Evolutionary conservation across 805 yeast species (phyloP).

Genomic region (Kluyveromyces starmeri): DNA sequence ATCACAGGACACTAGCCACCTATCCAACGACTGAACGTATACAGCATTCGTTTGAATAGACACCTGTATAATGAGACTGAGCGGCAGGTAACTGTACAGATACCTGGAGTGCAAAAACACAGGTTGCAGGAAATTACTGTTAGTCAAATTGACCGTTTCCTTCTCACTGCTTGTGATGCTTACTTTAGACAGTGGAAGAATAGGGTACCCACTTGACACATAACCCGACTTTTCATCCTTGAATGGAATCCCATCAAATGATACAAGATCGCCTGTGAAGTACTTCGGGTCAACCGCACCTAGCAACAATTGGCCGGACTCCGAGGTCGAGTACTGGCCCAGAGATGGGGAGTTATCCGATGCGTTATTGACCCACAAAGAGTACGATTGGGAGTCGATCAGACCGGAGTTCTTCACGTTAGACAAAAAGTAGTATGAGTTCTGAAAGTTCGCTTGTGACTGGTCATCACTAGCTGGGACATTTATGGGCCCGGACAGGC

Average conservation of each 20-base stretch:
- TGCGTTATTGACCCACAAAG: slow-evolving; percentile 30
- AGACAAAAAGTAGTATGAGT: slow-evolving; percentile 28
- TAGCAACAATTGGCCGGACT: slow-evolving; percentile 35
- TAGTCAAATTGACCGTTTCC: slow-evolving; percentile 27
- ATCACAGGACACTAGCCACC: slow-evolving; percentile 60
- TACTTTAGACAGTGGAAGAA: slow-evolving; percentile 39
- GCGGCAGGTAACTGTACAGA: slow-evolving; percentile 43
- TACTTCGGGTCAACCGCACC: slow-evolving; percentile 50
- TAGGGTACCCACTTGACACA: slow-evolving; percentile 32
- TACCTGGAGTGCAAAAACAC: slow-evolving; percentile 52
- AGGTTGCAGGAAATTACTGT: slow-evolving; percentile 36
- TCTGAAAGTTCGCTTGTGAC: slow-evolving; percentile 14
- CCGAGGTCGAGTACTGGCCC: slow-evolving; percentile 5
- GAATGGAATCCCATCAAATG: slow-evolving; percentile 43
- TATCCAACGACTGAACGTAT: slow-evolving; percentile 36
- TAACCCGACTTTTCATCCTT: slow-evolving; percentile 13
- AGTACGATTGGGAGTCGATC: slow-evolving; percentile 36
- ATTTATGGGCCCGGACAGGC: slow-evolving; percentile 31
- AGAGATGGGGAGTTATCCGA: not conserved
- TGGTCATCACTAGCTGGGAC: slow-evolving; percentile 12
- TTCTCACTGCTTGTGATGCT: slow-evolving; percentile 38
- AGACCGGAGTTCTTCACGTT: slow-evolving; percentile 23
- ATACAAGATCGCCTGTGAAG: slow-evolving; percentile 38
- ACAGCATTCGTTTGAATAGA: slow-evolving; percentile 66
- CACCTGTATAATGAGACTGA: slow-evolving; percentile 45